A percentile compares a stretch with the other conserved stretches of the same genome.
Conservation (phyloP, 805 yeast genomes). For the Torulaspora gathmanii region DNA sequence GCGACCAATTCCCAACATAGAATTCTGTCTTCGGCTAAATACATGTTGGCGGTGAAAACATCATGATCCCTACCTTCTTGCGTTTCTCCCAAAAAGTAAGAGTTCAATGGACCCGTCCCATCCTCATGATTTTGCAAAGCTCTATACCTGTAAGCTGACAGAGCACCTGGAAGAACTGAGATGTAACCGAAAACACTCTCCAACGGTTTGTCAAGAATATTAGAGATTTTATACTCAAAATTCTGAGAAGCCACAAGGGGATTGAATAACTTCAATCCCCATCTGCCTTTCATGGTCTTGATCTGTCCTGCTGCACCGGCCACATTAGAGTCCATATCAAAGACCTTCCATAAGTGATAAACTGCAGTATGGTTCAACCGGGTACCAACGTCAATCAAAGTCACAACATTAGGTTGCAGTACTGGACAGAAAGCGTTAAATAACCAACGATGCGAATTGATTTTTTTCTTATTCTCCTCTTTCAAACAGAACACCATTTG, state of each 20-base stretch:
- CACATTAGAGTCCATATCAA: slow-evolving; percentile 91
- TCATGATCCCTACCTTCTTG: slow-evolving; percentile 56
- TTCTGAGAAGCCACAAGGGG: slow-evolving; percentile 96
- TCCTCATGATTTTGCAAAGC: slow-evolving; percentile 81
- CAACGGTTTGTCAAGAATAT: slow-evolving; percentile 88
- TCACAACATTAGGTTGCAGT: slow-evolving; percentile 84
- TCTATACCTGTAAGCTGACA: slow-evolving; percentile 87
- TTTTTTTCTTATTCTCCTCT: neutral
- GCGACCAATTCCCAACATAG: slow-evolving; percentile 95
- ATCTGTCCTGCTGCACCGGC: slow-evolving; percentile 99
- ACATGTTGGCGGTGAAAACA: slow-evolving; percentile 94
- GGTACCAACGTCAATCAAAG: slow-evolving; percentile 95
- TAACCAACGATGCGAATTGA: slow-evolving; percentile 97
- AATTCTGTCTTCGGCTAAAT: slow-evolving; percentile 93
- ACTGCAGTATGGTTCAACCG: slow-evolving; percentile 84
- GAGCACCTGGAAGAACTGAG: slow-evolving; percentile 90
- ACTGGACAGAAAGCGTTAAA: slow-evolving; percentile 92
- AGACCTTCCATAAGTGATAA: slow-evolving; percentile 95
- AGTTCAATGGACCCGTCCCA: slow-evolving; percentile 86
- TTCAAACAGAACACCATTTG: slow-evolving; percentile 73
- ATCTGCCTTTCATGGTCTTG: slow-evolving; percentile 89
- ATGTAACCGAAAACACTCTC: slow-evolving; percentile 92
- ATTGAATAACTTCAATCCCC: slow-evolving; percentile 73
- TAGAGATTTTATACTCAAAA: slow-evolving; percentile 96
- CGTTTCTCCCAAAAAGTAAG: slow-evolving; percentile 87